Evolutionary conservation across 345 rosid species (phyloP), one percentile per base, ranked within the genome.

Genomic region (Rhodomyrtus tomentosa): DNA sequence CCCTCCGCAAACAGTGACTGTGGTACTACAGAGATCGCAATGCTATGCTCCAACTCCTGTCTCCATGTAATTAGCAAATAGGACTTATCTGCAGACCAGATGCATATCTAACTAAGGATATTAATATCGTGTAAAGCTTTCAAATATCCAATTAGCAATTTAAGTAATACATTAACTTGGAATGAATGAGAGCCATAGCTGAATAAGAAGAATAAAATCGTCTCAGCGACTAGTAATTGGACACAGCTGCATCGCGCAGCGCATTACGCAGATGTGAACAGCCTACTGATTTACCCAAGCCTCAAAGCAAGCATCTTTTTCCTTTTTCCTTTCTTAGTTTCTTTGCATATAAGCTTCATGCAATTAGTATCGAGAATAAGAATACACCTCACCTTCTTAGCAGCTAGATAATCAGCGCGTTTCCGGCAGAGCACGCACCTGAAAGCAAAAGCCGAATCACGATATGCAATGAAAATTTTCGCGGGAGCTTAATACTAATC

Each of bases 381-480:
- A 48, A 49, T 18, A 22, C 38, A 72, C 50, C 20, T 59, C 88
- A 95, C 98, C 97, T 96, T 96, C 95, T 92, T 92, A 56, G 88
- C 85, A 7, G 95, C 98, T 81, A 96, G 98, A 87, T 90, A 92
- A 88, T 95, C 96, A 15, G 99, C 99, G 48, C 98, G 93, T 86
- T 90, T 96, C 81, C 98, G 93, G 88, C 98, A 95, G 82, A 96
- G 88, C 45, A 94, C 96, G 55, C 99, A 96, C 87, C 98, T 96
- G 92, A 86, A 89, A 50, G 79, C 79, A 68, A 68, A 68, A 9
- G 24, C 45, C 45, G 0, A 36, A 36, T 68, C 45, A 36, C 0
- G 7, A 2, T 1, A 8, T 20, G 45, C 79, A 20, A 68, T 18
- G 79, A 68, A 68, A 8, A 21, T 32, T 51, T 68, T 68, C 25